These are phyloP conservation scores for Penicillium psychrosexuale DNA, from an alignment of 2,329 filamentous ascomycete genomes.

Conservation along the genomic window DNA sequence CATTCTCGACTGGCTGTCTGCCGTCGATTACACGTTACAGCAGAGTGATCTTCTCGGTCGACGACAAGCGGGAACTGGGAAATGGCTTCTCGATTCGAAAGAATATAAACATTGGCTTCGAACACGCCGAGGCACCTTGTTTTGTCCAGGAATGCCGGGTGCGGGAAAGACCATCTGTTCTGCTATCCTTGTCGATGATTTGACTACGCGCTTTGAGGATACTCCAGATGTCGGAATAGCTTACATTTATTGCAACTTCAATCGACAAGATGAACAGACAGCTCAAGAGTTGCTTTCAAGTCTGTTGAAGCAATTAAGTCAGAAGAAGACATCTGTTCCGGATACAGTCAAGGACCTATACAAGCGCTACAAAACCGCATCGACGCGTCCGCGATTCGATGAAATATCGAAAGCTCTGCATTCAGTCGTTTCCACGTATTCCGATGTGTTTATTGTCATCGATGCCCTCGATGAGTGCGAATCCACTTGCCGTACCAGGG, in stretches of 20 bases:
- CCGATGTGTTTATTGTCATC: conserved; percentile 25
- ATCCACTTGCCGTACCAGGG: neutral
- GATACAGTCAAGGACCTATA: conserved; percentile 30
- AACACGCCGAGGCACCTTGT: conserved; percentile 4
- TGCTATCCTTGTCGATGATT: conserved; percentile 41
- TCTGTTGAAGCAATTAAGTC: conserved; percentile 40
- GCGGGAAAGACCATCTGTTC: conserved; percentile 21
- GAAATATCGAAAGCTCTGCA: conserved; percentile 23
- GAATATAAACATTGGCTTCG: conserved; percentile 16
- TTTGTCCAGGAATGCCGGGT: conserved; percentile 20
- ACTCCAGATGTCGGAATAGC: conserved; percentile 36
- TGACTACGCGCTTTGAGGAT: conserved; percentile 26
- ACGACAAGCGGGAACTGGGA: conserved; percentile 15
- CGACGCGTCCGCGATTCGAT: conserved; percentile 24
- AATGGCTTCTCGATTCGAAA: conserved; percentile 22
- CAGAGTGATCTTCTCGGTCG: conserved; percentile 14
- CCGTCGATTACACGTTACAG: neutral
- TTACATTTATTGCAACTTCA: conserved; percentile 50
- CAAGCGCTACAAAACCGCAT: conserved; percentile 3
- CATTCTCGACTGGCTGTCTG: conserved; percentile 6
- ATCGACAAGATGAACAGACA: conserved; percentile 39
- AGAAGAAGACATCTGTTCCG: conserved; percentile 25
- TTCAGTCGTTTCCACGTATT: conserved; percentile 16
- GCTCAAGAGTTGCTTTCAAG: conserved; percentile 31
- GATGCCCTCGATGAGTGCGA: conserved; percentile 36